Percentiles rank a stretch among this genome's conserved stretches.
These are phyloP conservation scores for Phytomonas francai DNA, from an alignment of 208 protist species.

Conservation along the genomic window DNA sequence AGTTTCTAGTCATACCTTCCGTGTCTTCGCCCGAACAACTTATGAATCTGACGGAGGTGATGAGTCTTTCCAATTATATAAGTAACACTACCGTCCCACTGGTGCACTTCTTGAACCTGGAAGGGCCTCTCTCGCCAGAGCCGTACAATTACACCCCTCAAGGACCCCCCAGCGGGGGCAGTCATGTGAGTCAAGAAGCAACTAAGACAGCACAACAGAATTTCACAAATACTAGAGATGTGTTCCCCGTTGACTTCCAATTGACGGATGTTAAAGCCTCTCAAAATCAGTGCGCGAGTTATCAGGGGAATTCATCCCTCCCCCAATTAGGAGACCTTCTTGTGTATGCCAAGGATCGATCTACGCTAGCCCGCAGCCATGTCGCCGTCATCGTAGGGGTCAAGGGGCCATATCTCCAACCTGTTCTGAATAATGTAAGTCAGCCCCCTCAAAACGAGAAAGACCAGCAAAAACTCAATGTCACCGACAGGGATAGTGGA, in stretches of 20 bases:
- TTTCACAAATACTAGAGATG: not conserved
- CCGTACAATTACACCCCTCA: too few species aligned
- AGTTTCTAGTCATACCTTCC: conserved; percentile 23
- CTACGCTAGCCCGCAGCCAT: conserved; percentile 34
- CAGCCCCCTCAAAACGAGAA: too few species aligned
- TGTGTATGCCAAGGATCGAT: conserved; percentile 24
- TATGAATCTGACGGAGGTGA: conserved; percentile 7
- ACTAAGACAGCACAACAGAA: too few species aligned
- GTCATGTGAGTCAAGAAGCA: too few species aligned
- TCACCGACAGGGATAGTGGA: too few species aligned
- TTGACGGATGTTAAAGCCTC: not conserved
- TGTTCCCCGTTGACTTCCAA: not conserved
- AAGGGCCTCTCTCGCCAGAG: too few species aligned
- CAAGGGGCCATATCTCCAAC: conserved; percentile 24
- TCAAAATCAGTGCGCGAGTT: not conserved
- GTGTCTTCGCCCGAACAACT: conserved; percentile 18
- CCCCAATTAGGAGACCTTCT: conserved; percentile 25
- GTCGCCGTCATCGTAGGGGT: conserved; percentile 60
- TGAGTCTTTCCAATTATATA: not conserved
- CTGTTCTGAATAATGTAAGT: too few species aligned
- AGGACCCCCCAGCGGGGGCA: too few species aligned
- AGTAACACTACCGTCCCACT: conserved; percentile 13
- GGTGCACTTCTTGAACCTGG: conserved; percentile 27
- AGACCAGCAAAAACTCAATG: too few species aligned
- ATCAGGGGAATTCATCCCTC: conserved; percentile 17